Conservation (phyloP, 129 eudicot genomes). For the Flaveria brownii region DNA sequence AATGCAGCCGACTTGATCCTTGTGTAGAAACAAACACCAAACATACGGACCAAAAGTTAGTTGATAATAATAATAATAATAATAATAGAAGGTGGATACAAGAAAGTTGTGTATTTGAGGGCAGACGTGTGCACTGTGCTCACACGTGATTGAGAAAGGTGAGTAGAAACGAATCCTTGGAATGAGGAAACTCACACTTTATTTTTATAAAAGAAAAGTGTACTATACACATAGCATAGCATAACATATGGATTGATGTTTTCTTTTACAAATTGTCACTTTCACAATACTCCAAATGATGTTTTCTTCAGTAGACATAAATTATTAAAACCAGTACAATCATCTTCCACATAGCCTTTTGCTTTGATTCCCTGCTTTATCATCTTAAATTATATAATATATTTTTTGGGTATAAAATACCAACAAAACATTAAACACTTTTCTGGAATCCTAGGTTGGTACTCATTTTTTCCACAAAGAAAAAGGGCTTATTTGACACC, state of each 20-base stretch:
- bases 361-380: constrained; percentile 42
- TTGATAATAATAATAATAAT: too few species aligned
- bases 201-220: constrained; percentile 27
- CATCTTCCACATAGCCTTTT: constrained; percentile 32
- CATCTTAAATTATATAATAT: constrained; percentile 31
- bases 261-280: constrained; percentile 39
- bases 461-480: constrained; percentile 27
- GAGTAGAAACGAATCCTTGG: constrained; percentile 29
- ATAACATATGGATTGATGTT: constrained; percentile 47
- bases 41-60: constrained; percentile 20
- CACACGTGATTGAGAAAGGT: constrained; percentile 24
- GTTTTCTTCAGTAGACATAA: constrained; percentile 31
- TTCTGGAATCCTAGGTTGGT: constrained; percentile 69
- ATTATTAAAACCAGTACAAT: constrained; percentile 25
- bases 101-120: constrained; percentile 1
- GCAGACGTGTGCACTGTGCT: constrained; percentile 35
- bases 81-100: background rate
- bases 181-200: constrained; percentile 40
- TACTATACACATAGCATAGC: too few species aligned
- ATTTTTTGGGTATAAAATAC: constrained; percentile 14
- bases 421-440: constrained; percentile 36
- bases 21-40: background rate
- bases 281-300: constrained; percentile 38
- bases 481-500: constrained; percentile 28
- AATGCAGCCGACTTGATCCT: constrained; percentile 10